Percentiles rank a stretch among this genome's conserved stretches.
These are phyloP conservation scores for Barnettozyma wickerhamii DNA, from an alignment of 805 yeast species.

Conservation along the genomic window DNA sequence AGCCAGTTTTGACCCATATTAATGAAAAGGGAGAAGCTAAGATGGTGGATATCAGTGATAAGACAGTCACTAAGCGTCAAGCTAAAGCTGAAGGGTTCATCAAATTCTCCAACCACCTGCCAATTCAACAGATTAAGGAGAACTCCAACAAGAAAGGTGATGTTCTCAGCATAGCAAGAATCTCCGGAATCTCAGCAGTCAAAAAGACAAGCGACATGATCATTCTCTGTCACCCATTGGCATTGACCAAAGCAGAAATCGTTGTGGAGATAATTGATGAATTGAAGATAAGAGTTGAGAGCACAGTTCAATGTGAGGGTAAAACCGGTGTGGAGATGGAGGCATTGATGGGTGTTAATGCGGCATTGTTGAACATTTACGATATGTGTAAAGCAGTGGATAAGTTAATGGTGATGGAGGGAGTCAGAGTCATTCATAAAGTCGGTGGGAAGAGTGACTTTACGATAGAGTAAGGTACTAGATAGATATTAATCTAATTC, in stretches of 20 bases:
- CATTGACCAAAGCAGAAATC: slow-evolving; percentile 37
- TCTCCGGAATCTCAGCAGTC: slow-evolving; percentile 50
- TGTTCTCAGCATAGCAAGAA: slow-evolving; percentile 42
- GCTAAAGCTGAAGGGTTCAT: slow-evolving; percentile 44
- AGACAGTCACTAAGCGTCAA: slow-evolving; percentile 34
- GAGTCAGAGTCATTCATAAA: slow-evolving; percentile 36
- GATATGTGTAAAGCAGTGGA: slow-evolving; percentile 61
- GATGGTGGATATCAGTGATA: slow-evolving; percentile 46
- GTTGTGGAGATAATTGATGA: slow-evolving; percentile 25
- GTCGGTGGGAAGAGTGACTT: slow-evolving; percentile 39
- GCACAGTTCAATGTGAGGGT: slow-evolving; percentile 43
- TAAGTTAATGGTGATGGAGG: slow-evolving; percentile 37
- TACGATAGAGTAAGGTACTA: no score
- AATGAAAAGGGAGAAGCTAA: slow-evolving; percentile 37
- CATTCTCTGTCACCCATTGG: slow-evolving; percentile 48
- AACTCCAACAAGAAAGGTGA: slow-evolving; percentile 48
- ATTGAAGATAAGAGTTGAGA: slow-evolving; percentile 27
- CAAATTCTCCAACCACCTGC: slow-evolving; percentile 31
- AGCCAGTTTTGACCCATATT: slow-evolving; percentile 32
- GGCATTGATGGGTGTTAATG: slow-evolving; percentile 43
- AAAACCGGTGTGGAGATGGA: slow-evolving; percentile 59
- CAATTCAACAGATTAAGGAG: slow-evolving; percentile 30
- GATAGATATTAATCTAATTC: no score
- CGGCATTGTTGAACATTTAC: slow-evolving; percentile 43
- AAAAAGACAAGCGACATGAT: slow-evolving; percentile 43